Percentiles rank a stretch among this genome's conserved stretches.
These are phyloP conservation scores for Pestalotiopsis sp. DNA, from an alignment of 2,329 filamentous ascomycete genomes.

Conservation along the genomic window DNA sequence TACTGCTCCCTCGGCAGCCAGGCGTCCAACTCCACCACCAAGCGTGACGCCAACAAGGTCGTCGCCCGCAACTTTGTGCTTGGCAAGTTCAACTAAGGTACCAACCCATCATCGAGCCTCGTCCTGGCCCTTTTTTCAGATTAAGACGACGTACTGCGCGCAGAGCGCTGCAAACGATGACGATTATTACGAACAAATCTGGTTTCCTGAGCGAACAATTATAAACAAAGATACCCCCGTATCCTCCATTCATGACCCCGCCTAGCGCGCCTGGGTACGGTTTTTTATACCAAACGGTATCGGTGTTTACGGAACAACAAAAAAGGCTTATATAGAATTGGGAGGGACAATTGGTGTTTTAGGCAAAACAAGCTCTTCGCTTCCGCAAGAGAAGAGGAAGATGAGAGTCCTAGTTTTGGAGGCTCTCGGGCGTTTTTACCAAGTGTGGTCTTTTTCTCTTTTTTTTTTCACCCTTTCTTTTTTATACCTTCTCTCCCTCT, in stretches of 20 bases:
- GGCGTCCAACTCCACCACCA: slow-evolving; percentile 15
- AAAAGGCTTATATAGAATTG: slow-evolving; percentile 6
- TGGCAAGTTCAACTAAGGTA: slow-evolving; percentile 28
- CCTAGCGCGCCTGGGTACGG: slow-evolving; percentile 5
- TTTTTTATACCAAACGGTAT: slow-evolving; percentile 15
- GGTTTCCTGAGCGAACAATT: slow-evolving; percentile 14
- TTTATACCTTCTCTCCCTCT: neutral
- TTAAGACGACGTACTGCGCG: slow-evolving; percentile 18
- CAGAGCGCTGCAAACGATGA: slow-evolving; percentile 28
- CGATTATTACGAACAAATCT: slow-evolving; percentile 22
- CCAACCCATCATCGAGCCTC: slow-evolving; percentile 9
- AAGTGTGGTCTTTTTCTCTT: neutral
- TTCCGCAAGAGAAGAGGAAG: neutral
- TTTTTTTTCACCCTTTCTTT: neutral
- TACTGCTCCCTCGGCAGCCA: slow-evolving; percentile 50
- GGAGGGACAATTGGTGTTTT: neutral
- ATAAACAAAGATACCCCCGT: slow-evolving; percentile 22
- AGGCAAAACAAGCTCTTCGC: neutral
- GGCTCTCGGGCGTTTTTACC: neutral
- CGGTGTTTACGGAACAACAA: slow-evolving; percentile 24
- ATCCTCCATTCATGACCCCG: slow-evolving; percentile 5
- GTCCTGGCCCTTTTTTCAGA: slow-evolving; percentile 12
- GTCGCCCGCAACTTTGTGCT: slow-evolving; percentile 35
- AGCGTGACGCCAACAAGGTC: slow-evolving; percentile 21
- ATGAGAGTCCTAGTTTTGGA: neutral